Conservation (phyloP, 176 grass and related monocot species). For the Aegilops bicornis region DNA sequence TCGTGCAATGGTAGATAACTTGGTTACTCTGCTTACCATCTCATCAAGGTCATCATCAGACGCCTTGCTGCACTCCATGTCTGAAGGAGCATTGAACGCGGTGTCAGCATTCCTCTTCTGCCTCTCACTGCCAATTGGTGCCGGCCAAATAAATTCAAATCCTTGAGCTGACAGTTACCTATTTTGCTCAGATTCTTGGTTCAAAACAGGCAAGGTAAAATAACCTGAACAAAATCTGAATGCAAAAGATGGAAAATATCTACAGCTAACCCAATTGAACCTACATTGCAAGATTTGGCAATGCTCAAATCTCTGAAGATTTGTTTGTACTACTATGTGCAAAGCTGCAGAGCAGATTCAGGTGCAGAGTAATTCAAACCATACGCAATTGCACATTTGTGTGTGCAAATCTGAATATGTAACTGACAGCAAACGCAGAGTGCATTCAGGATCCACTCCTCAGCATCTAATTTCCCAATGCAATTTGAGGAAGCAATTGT, state of each 20-base stretch:
- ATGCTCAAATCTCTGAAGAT: background rate
- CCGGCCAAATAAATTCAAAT: conserved; percentile 22
- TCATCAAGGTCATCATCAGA: conserved; percentile 16
- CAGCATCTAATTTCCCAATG: background rate
- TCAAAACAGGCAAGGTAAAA: background rate
- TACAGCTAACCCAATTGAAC: background rate
- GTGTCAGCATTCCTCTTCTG: conserved; percentile 44
- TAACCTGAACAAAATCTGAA: background rate
- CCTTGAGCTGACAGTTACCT: background rate
- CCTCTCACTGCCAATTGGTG: conserved; percentile 62
- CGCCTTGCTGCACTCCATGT: conserved; percentile 36
- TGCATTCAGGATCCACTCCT: background rate
- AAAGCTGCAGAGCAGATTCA: too few species aligned
- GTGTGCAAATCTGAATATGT: background rate
- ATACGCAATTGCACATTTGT: background rate
- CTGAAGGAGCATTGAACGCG: conserved; percentile 20
- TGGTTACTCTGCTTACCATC: conserved; percentile 33
- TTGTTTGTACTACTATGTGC: background rate
- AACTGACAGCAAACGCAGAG: background rate
- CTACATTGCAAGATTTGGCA: background rate
- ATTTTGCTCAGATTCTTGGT: background rate
- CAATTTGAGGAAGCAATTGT: too few species aligned
- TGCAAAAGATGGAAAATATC: background rate
- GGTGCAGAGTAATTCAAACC: too few species aligned
- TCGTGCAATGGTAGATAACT: too few species aligned